These are phyloP conservation scores for Amoeboaphelidium occidentale DNA, from an alignment of 371 early-diverging fungal species.

Conservation along the genomic window DNA sequence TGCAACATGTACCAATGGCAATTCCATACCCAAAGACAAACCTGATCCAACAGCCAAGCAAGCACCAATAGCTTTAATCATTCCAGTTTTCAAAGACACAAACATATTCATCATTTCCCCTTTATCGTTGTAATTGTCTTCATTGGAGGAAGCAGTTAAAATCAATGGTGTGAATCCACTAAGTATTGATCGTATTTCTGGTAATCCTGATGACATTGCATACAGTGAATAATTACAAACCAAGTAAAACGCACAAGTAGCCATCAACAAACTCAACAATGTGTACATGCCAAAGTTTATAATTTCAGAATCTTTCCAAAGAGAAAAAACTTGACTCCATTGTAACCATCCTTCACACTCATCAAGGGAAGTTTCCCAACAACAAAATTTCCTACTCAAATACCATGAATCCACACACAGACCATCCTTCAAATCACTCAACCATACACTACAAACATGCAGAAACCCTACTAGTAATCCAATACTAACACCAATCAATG, in stretches of 20 bases:
- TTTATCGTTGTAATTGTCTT: no score
- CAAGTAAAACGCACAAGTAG: background rate
- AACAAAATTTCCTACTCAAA: background rate
- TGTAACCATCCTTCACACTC: background rate
- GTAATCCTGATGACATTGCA: background rate
- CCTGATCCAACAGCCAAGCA: background rate
- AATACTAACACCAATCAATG: no score
- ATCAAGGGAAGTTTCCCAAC: background rate
- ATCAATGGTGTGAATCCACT: no score
- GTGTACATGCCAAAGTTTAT: background rate
- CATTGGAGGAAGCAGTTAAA: no score
- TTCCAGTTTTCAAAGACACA: background rate
- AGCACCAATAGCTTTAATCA: background rate
- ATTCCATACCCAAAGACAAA: background rate
- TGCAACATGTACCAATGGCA: slow-evolving; percentile 1
- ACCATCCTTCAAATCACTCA: background rate
- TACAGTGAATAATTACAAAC: background rate
- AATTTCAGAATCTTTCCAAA: no score
- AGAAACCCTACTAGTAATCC: no score
- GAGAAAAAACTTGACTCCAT: background rate
- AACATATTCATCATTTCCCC: background rate
- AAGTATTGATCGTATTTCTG: slow-evolving; percentile 46
- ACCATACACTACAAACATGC: background rate
- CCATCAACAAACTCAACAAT: background rate
- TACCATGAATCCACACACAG: background rate